Conservation (phyloP, 306 rosid species). For the Vicia sativa region DNA sequence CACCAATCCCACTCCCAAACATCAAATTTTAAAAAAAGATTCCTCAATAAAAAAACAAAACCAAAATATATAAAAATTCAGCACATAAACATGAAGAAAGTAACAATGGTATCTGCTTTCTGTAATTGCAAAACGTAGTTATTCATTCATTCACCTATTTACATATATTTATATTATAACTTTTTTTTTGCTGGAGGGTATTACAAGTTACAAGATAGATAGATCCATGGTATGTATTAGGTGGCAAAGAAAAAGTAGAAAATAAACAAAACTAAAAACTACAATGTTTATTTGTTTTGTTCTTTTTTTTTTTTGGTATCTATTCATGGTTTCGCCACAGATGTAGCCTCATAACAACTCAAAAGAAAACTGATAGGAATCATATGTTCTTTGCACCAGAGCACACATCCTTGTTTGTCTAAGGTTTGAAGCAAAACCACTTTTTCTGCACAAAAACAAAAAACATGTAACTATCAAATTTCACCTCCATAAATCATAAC, state of each 20-base stretch:
- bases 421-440: conserved; percentile 66
- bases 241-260: conserved; percentile 30
- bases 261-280: conserved; percentile 34
- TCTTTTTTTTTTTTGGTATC: neutral
- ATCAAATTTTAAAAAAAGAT: conserved; percentile 7
- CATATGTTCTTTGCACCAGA: conserved; percentile 12
- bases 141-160: conserved; percentile 32
- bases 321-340: conserved; percentile 19
- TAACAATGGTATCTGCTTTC: neutral
- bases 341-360: conserved; percentile 34
- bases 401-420: conserved; percentile 12
- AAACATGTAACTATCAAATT: neutral
- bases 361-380: conserved; percentile 29
- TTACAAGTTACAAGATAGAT: conserved; percentile 23
- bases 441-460: conserved; percentile 52
- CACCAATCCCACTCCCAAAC: conserved; percentile 1
- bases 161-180: conserved; percentile 25
- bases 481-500: neutral
- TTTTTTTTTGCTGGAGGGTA: conserved; percentile 7
- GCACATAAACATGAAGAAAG: neutral
- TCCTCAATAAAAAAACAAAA: conserved; percentile 16
- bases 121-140: conserved; percentile 19
- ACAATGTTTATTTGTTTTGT: conserved; percentile 24
- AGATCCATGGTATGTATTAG: conserved; percentile 32
- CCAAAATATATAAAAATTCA: neutral